A percentile compares a stretch with the other conserved stretches of the same genome.
These are phyloP conservation scores for Vigna nakashimae DNA, from an alignment of 306 rosid species.

Conservation along the genomic window DNA sequence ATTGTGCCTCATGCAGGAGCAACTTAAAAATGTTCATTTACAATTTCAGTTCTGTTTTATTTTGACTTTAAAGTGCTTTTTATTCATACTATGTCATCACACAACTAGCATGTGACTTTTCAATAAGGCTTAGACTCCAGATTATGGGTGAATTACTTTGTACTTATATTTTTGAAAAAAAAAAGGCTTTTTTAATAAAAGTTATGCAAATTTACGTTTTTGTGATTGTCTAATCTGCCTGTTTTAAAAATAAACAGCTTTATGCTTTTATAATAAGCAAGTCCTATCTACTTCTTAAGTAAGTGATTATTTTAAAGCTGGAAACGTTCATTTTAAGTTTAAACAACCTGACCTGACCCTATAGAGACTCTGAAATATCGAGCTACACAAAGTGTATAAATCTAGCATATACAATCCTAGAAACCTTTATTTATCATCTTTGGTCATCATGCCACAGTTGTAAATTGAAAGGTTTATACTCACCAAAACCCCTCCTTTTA, in stretches of 20 bases:
- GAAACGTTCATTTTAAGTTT: too few relatives aligned
- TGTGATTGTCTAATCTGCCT: too few relatives aligned
- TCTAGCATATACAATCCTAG: conserved; percentile 10
- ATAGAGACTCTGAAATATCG: neutral
- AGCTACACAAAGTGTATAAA: neutral
- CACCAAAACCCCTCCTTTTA: conserved; percentile 5
- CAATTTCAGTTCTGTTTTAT: neutral
- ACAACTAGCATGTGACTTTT: conserved; percentile 18
- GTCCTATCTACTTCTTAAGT: too few relatives aligned
- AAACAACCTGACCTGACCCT: too few relatives aligned
- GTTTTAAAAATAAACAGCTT: too few relatives aligned
- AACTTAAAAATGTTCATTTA: conserved; percentile 17
- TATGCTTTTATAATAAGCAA: too few relatives aligned
- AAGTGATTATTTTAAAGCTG: too few relatives aligned
- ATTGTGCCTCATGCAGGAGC: conserved; percentile 8
- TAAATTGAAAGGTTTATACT: conserved; percentile 1
- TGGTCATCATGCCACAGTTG: conserved; percentile 4
- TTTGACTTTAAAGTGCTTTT: conserved; percentile 5
- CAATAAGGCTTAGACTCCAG: conserved; percentile 21
- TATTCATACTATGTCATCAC: neutral
- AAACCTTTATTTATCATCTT: neutral
- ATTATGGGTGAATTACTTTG: neutral
- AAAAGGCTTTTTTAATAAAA: too few relatives aligned
- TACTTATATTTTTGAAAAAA: too few relatives aligned
- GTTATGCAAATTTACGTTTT: too few relatives aligned